Percentiles rank a stretch among this genome's conserved stretches.
Conservation (phyloP, 768 basidiomycete species). For the Leccinum arenicola region DNA sequence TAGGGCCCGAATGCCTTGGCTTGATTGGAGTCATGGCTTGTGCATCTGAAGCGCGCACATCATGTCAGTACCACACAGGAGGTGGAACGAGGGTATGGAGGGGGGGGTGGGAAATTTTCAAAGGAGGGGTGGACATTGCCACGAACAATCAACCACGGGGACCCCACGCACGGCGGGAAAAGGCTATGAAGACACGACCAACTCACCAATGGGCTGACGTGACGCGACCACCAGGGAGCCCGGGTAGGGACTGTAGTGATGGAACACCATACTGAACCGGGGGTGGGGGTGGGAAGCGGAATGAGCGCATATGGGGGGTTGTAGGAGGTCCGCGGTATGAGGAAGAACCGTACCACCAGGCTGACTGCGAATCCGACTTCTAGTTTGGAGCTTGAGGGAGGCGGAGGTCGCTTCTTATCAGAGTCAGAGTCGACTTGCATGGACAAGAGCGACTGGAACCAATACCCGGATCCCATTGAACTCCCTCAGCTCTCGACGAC, state of each 20-base stretch:
- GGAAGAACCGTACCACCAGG: constrained; percentile 11
- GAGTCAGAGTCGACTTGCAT: not conserved
- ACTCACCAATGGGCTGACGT: constrained; percentile 20
- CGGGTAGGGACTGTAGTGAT: constrained; percentile 12
- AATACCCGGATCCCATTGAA: constrained; percentile 18
- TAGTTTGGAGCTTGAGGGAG: constrained; percentile 1
- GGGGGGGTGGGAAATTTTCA: not conserved
- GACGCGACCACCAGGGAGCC: constrained; percentile 13
- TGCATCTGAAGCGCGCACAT: constrained; percentile 10
- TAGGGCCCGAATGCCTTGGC: constrained; percentile 3
- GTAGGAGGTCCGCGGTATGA: constrained; percentile 9
- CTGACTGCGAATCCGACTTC: constrained; percentile 11
- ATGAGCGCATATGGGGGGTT: not conserved
- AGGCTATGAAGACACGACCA: constrained; percentile 1
- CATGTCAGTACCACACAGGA: constrained; percentile 9
- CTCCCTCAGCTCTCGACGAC: not conserved
- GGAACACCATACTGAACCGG: constrained; percentile 11
- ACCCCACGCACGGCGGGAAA: not conserved
- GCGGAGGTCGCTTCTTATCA: constrained; percentile 1
- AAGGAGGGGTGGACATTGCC: not conserved
- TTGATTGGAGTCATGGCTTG: constrained; percentile 9
- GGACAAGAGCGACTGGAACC: not conserved
- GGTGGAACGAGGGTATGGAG: not conserved
- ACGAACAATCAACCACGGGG: not conserved
- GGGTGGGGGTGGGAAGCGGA: constrained; percentile 14